Evolutionary conservation across 2,329 filamentous ascomycete genomes (phyloP), one percentile per base, ranked within the genome.

Genomic region (Xylaria sp.): DNA sequence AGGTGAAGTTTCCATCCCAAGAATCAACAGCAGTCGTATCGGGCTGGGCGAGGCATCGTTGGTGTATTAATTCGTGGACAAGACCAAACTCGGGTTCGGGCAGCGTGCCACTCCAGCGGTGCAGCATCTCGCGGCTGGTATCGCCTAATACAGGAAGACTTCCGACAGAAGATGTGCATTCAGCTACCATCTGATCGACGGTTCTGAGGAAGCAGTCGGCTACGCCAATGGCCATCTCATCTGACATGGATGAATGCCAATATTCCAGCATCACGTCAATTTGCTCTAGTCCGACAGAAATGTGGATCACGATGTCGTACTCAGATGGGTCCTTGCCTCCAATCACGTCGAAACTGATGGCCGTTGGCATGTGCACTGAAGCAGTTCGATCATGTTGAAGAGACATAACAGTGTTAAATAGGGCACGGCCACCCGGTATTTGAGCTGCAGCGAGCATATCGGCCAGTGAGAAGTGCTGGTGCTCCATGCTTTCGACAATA

Each of bases 1-100:
- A 77, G 2, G 71, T 73, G 13, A 77, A 65, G 3, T 34, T 12
- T 9, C 66, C 66, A 31, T 71, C 69, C 66, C 66, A 71, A 0
- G 66, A 20, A 0, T 60, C 61, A 15, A 70, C 62, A 15, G 69
- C 70, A 10, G 58, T 23, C 23, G 10, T 23, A 10, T 56, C 39
- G 4, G 66, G 65, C 39, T 68, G 65, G 25, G 57, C 31, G 2
- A 64, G n/a, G 13, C 64, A 65, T 31, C 23, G 57, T 6, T 68
- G 41, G 18, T 41, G 39, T 15, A 71, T 61, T 13, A 68, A 44
- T 8, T 68, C 28, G 31, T 63, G 67, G 55, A 58, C 34, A 48
- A 66, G 51, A 13, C 9, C 9, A 7, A 44, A 20, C 51, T 13
- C 15, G 23, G 50, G 51, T 10, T 9, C 1, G 15, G 58, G 64